Evolutionary conservation across 2,329 filamentous ascomycete genomes (phyloP).

Genomic region (Fusarium luffae): DNA sequence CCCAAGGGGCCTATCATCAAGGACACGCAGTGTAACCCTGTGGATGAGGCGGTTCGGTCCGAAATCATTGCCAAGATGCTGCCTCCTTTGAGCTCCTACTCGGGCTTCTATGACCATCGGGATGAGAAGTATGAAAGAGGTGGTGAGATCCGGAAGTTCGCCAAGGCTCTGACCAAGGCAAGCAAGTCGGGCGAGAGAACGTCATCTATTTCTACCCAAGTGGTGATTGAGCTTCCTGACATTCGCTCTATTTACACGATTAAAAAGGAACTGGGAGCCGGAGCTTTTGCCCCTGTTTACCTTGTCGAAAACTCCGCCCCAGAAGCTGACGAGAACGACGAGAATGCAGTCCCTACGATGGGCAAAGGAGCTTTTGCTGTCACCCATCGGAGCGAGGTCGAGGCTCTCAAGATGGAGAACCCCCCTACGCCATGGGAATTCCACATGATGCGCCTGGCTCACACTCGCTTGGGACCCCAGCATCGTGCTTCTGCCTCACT

Average conservation of each 20-base stretch:
- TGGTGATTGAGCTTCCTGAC: constrained; percentile 75
- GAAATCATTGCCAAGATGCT: constrained; percentile 80
- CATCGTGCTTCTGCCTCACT: constrained; percentile 81
- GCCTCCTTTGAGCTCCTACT: constrained; percentile 78
- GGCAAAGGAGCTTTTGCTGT: constrained; percentile 71
- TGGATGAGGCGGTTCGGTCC: constrained; percentile 78
- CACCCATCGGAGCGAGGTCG: constrained; percentile 68
- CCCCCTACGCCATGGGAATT: constrained; percentile 95
- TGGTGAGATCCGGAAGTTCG: constrained; percentile 82
- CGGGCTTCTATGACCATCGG: constrained; percentile 82
- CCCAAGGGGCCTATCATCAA: constrained; percentile 79
- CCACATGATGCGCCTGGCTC: constrained; percentile 88
- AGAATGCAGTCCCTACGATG: constrained; percentile 63
- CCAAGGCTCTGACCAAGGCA: constrained; percentile 72
- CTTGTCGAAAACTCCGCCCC: constrained; percentile 79
- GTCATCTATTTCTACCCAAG: constrained; percentile 67
- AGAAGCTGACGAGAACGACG: constrained; percentile 57
- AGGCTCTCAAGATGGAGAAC: constrained; percentile 95
- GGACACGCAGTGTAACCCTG: constrained; percentile 88
- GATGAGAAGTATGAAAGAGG: constrained; percentile 72
- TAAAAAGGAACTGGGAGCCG: constrained; percentile 87
- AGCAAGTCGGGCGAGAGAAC: constrained; percentile 70
- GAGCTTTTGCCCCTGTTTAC: constrained; percentile 95
- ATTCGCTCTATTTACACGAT: constrained; percentile 77
- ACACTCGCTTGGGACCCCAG: constrained; percentile 77